Conservation (phyloP, 768 basidiomycete species). For the Psilocybe sp. region DNA sequence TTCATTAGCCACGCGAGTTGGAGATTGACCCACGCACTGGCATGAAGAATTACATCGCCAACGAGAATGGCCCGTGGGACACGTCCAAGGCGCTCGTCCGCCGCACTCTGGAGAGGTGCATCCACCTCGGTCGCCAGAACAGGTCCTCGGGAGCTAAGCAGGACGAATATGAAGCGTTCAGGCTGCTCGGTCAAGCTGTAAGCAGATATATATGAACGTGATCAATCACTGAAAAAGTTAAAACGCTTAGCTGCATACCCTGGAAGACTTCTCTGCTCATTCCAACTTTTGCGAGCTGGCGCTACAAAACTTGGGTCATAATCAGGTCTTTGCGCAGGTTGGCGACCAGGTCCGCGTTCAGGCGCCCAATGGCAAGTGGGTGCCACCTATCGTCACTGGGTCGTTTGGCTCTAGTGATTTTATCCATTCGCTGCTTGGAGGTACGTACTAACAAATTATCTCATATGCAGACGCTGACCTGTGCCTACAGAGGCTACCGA, state of each 20-base stretch:
- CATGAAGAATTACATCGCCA: conserved; percentile 96
- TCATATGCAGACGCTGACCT: conserved; percentile 20
- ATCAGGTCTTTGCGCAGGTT: conserved; percentile 81
- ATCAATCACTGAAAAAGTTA: too few species aligned
- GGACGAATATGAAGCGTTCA: conserved; percentile 76
- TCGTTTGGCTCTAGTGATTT: conserved; percentile 82
- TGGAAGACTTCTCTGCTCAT: conserved; percentile 88
- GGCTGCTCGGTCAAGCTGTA: conserved; percentile 73
- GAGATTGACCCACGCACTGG: conserved; percentile 83
- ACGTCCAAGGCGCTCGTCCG: conserved; percentile 80
- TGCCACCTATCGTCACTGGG: conserved; percentile 83
- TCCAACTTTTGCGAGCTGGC: conserved; percentile 88
- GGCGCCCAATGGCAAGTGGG: conserved; percentile 69
- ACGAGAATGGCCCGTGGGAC: conserved; percentile 82
- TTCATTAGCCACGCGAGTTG: conserved; percentile 65
- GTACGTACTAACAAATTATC: conserved; percentile 35
- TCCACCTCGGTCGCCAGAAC: conserved; percentile 70
- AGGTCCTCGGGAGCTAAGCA: conserved; percentile 54
- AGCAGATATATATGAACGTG: conserved; percentile 19
- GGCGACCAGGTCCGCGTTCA: conserved; percentile 76
- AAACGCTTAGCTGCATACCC: conserved; percentile 58
- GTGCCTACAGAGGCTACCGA: conserved; percentile 52
- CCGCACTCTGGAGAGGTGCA: conserved; percentile 72
- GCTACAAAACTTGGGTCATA: conserved; percentile 70
- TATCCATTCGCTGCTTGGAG: conserved; percentile 69